These are phyloP conservation scores for Nepenthes alata DNA, from an alignment of 179 eudicot species.

Conservation along the genomic window DNA sequence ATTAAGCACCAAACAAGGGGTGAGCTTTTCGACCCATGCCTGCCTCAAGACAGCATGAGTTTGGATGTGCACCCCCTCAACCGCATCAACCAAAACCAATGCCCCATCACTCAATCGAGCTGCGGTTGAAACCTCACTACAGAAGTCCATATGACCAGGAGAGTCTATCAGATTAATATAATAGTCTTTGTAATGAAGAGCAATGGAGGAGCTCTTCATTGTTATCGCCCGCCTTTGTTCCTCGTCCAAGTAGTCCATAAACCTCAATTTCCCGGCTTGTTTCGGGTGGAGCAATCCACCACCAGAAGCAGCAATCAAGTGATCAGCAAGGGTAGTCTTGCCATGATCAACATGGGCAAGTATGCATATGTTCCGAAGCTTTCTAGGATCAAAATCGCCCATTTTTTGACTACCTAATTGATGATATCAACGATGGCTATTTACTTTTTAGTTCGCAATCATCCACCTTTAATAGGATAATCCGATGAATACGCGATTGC, in stretches of 20 bases:
- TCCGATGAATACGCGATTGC: neutral
- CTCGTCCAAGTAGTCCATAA: slow-evolving; percentile 82
- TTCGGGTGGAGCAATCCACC: slow-evolving; percentile 77
- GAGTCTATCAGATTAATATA: slow-evolving; percentile 73
- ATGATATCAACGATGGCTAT: neutral
- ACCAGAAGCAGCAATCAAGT: slow-evolving; percentile 60
- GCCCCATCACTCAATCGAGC: slow-evolving; percentile 92
- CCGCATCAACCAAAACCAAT: slow-evolving; percentile 75
- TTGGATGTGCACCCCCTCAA: slow-evolving; percentile 97
- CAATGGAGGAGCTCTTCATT: slow-evolving; percentile 84
- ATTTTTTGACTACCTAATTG: slow-evolving; percentile 9
- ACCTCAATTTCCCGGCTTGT: slow-evolving; percentile 75
- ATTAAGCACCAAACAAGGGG: slow-evolving; percentile 80
- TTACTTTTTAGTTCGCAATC: neutral
- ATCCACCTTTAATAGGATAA: neutral
- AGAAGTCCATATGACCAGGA: slow-evolving; percentile 95
- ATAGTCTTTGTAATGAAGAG: slow-evolving; percentile 35
- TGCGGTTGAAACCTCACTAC: slow-evolving; percentile 92
- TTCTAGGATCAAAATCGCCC: slow-evolving; percentile 28
- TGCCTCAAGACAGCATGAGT: slow-evolving; percentile 91
- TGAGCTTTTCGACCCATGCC: slow-evolving; percentile 89
- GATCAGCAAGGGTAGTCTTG: slow-evolving; percentile 88
- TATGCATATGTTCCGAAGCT: slow-evolving; percentile 72
- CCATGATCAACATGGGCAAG: slow-evolving; percentile 98
- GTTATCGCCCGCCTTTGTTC: slow-evolving; percentile 92